Conservation (phyloP, 768 basidiomycete species). For the Boletus rubescentipes region DNA sequence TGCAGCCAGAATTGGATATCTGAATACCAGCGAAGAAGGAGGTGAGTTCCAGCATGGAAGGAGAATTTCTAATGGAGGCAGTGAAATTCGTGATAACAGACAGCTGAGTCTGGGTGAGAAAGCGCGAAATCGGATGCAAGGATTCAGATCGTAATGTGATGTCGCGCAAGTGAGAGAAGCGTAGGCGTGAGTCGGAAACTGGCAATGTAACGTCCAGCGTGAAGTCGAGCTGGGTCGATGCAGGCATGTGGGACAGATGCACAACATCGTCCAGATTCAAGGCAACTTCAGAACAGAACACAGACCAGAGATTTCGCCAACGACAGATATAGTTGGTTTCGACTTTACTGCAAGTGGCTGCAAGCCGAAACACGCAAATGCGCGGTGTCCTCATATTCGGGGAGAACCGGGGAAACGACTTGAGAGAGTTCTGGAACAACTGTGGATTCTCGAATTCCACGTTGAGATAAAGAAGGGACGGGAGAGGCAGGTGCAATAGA, state of each 20-base stretch:
- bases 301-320: neutral
- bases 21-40: neutral
- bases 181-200: neutral
- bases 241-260: conserved; percentile 1
- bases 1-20: neutral
- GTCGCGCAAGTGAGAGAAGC: neutral
- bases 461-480: neutral
- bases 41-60: neutral
- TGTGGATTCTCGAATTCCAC: neutral
- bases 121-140: neutral
- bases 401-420: neutral
- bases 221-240: neutral
- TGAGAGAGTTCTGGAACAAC: neutral
- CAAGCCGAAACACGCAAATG: neutral
- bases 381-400: neutral
- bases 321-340: neutral
- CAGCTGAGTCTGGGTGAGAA: neutral
- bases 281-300: neutral
- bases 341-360: too few relatives aligned
- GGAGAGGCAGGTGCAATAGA: neutral
- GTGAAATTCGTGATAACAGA: neutral
- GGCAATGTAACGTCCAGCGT: too few relatives aligned
- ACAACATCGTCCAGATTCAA: neutral
- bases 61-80: neutral
- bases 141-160: neutral